phyloP scores from a whole-genome alignment of 1,284 basidiomycete genomes.

The Pseudozyma tsukubaensis region DNA sequence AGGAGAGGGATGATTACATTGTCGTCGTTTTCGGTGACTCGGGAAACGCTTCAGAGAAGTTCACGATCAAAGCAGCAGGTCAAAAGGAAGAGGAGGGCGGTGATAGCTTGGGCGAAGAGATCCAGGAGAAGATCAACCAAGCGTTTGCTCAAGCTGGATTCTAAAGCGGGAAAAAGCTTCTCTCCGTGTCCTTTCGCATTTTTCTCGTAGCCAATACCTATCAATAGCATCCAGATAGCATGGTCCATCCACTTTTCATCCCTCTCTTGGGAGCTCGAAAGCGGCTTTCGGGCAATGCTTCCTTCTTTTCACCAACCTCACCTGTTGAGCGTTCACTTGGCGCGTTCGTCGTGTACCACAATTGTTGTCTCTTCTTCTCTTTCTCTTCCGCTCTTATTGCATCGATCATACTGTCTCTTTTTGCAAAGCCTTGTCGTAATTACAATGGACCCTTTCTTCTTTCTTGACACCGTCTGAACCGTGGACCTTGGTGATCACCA shows the following conservation, averaged over 20 bases:
- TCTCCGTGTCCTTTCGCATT: too few species aligned
- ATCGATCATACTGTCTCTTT: not conserved
- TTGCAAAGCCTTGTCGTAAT: not conserved
- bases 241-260: slow-evolving; percentile 5
- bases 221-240: slow-evolving; percentile 9
- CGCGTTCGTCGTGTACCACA: not conserved
- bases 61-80: slow-evolving; percentile 22
- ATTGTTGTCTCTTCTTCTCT: not conserved
- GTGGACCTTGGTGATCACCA: not conserved
- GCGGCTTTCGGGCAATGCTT: slow-evolving; percentile 5
- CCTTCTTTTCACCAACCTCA: not conserved
- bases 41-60: slow-evolving; percentile 37
- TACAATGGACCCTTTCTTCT: not conserved
- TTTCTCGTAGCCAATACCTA: too few species aligned
- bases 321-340: not conserved
- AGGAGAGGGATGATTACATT: slow-evolving; percentile 36
- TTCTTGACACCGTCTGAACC: not conserved
- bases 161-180: not conserved
- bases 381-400: not conserved
- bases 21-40: slow-evolving; percentile 49
- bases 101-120: slow-evolving; percentile 1
- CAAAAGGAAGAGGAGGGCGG: not conserved
- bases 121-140: slow-evolving; percentile 17
- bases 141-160: slow-evolving; percentile 11
- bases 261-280: too few species aligned